Percentiles rank a stretch among this genome's conserved stretches.
These are phyloP conservation scores for Globisporangium nagaii DNA, from an alignment of 352 stramenopile genomes.

Conservation along the genomic window DNA sequence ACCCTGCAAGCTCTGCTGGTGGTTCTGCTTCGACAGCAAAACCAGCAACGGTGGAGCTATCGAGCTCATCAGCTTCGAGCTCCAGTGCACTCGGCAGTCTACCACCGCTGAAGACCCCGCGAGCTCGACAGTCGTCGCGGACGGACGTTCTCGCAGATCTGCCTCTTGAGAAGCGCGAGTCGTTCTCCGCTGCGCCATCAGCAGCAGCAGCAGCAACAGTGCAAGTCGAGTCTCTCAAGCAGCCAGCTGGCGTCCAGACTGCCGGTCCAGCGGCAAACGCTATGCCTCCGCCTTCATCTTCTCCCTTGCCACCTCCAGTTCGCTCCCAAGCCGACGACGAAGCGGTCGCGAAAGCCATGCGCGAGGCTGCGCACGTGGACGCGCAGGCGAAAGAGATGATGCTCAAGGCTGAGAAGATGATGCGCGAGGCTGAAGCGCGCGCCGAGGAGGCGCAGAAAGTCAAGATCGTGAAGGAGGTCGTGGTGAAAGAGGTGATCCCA, in stretches of 20 bases:
- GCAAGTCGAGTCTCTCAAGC: no score
- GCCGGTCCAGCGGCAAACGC: no score
- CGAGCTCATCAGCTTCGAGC: background rate
- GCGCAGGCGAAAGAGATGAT: conserved; percentile 75
- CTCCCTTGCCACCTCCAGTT: background rate
- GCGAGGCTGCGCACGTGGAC: conserved; percentile 48
- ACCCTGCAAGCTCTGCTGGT: background rate
- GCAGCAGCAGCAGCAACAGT: background rate
- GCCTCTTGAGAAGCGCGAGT: conserved; percentile 1
- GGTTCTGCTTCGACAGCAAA: background rate
- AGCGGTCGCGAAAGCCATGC: conserved; percentile 35
- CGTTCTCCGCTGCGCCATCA: no score
- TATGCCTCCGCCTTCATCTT: no score
- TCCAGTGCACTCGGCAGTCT: background rate
- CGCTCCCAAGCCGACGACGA: background rate
- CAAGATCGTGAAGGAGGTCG: conserved; percentile 55
- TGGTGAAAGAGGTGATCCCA: conserved; percentile 76
- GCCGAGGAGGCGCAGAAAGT: conserved; percentile 30
- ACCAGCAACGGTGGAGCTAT: background rate
- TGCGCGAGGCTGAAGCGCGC: conserved; percentile 45
- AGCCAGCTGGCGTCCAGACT: no score
- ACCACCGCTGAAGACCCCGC: conserved; percentile 10
- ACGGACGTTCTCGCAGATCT: conserved; percentile 10
- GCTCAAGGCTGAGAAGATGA: conserved; percentile 56
- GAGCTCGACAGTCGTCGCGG: conserved; percentile 3